Base-by-base conservation (phyloP, 2,329 filamentous ascomycete species). In the Davidsoniella eucalypti region DNA sequence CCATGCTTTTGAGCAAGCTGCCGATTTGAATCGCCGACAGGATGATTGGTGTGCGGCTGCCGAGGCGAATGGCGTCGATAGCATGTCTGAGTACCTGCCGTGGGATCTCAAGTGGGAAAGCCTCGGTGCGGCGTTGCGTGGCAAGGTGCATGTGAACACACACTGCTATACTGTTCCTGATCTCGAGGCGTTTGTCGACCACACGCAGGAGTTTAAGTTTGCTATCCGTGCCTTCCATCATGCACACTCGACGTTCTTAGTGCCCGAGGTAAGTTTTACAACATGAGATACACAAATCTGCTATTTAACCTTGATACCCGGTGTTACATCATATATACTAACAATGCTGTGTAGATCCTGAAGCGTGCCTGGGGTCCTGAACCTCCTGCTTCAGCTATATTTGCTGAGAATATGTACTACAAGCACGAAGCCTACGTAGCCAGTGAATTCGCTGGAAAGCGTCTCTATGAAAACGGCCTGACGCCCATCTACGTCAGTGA, bases 321-420 rank as follows among this genome's bases (percentile, higher is more conserved):
- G 21, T 23, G 21, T 5, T 23, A 23, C 2, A 1, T 8, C 0
- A 39, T 18, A 38, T 17, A 44, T 4, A 37, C 33, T 47, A 47
- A 44, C 21, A 4, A 14, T 3, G 38, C 14, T 16, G 3, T 10
- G 3, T 25, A 70, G 68, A 72, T 78, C 23, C 64, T 78, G 2
- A 76, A 75, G 57, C 68, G 73, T 45, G 70, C 71, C 0, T 78
- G 69, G 63, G 74, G 75, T 12, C 69, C 67, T 10, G 67, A 67
- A 0, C 61, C 72, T 14, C 74, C 72, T n/a, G 73, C 70, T 3
- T 72, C 69, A 14, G 80, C 74, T n/a, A 64, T 82, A 3, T 84
- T 84, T 56, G 79, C 80, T 8, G 79, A 84, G 58, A 82, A 79
- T 59, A 82, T 82, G 75, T 81, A 75, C 60, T 84, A 83, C 69